These are phyloP conservation scores for Yamadazyma oceani DNA, from an alignment of 1,139 yeast genomes.

Conservation along the genomic window DNA sequence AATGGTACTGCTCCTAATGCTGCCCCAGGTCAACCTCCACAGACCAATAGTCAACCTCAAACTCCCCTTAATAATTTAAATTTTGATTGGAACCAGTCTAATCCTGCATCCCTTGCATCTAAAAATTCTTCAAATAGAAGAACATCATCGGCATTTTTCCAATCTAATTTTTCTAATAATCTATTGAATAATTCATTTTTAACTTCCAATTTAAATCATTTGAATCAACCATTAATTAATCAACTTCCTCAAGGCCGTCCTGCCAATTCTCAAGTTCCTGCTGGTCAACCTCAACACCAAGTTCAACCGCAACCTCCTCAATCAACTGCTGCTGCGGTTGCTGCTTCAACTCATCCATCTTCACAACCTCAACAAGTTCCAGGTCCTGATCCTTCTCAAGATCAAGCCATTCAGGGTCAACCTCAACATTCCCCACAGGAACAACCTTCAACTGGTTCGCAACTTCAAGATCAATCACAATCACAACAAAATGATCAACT, in stretches of 20 bases:
- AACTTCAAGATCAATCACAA: conserved; percentile 3
- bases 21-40: conserved; percentile 20
- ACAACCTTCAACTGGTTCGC: conserved; percentile 6
- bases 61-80: conserved; percentile 39
- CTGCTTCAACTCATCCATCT: not conserved
- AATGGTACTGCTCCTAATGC: conserved; percentile 15
- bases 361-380: conserved; percentile 5
- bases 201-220: conserved; percentile 8
- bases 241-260: conserved; percentile 6
- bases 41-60: conserved; percentile 33
- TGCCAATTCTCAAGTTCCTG: not conserved
- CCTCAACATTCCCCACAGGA: conserved; percentile 7
- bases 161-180: conserved; percentile 18
- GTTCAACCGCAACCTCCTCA: conserved; percentile 7
- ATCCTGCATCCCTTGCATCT: conserved; percentile 16
- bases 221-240: conserved; percentile 10
- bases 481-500: conserved; percentile 5
- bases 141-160: conserved; percentile 38
- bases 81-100: conserved; percentile 33
- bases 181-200: conserved; percentile 11
- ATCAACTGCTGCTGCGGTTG: conserved; percentile 1
- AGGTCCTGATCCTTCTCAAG: conserved; percentile 2
- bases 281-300: conserved; percentile 3
- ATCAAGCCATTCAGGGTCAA: conserved; percentile 1
- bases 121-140: conserved; percentile 19